Evolutionary conservation across 495 filamentous ascomycete genomes (phyloP).

Genomic region (Aspergillus incahuasiensis): DNA sequence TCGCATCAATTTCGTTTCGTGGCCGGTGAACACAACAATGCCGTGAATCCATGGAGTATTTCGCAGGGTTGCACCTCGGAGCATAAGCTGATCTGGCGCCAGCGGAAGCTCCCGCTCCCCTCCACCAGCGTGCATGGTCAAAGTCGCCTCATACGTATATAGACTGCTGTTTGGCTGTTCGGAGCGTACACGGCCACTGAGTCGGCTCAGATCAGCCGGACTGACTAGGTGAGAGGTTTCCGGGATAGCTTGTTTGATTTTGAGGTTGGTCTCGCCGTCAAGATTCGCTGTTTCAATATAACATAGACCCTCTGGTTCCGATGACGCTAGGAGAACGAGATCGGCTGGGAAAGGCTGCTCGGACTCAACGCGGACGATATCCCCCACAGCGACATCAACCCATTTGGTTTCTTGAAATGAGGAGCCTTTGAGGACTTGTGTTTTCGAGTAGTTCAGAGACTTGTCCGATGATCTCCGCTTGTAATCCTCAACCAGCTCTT

Average conservation of each 20-base stretch:
- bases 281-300: slow-evolving; percentile 99
- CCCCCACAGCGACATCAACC: slow-evolving; percentile 90
- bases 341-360: slow-evolving; percentile 97
- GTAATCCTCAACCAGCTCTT: slow-evolving; percentile 92
- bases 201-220: slow-evolving; percentile 75
- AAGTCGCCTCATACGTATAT: slow-evolving; percentile 95
- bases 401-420: slow-evolving; percentile 82
- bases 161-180: slow-evolving; percentile 98
- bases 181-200: slow-evolving; percentile 82
- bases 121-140: slow-evolving; percentile 88
- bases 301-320: slow-evolving; percentile 95
- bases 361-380: slow-evolving; percentile 91
- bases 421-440: slow-evolving; percentile 78
- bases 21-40: slow-evolving; percentile 94
- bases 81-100: slow-evolving; percentile 76
- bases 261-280: slow-evolving; percentile 97
- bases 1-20: slow-evolving; percentile 98
- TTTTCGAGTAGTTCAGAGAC: slow-evolving; percentile 82
- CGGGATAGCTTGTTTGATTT: slow-evolving; percentile 97
- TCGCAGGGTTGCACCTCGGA: slow-evolving; percentile 88
- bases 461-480: slow-evolving; percentile 84
- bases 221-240: slow-evolving; percentile 88
- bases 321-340: slow-evolving; percentile 84
- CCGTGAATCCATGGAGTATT: slow-evolving; percentile 99
- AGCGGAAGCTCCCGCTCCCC: slow-evolving; percentile 92